Base-by-base conservation (phyloP, 108 stramenopile genomes). In the Tribonema minus region DNA sequence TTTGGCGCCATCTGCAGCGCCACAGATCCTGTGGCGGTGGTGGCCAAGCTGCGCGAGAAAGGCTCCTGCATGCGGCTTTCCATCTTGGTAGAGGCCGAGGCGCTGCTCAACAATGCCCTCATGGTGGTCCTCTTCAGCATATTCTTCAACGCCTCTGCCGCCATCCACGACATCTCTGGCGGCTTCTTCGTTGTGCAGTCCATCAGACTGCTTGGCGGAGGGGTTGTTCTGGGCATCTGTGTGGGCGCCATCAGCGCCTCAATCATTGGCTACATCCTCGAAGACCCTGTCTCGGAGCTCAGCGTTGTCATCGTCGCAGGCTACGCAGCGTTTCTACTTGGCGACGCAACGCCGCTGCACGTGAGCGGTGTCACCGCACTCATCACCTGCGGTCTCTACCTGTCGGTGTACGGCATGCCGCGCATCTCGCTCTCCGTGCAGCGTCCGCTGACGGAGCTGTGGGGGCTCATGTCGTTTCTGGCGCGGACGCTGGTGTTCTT, bases 1-100 rank as follows among this genome's bases (percentile, higher is more conserved):
- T 90, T 95, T 68, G 96, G 94, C 36, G 72, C 88, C 32, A 94
- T 97, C 54, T 76, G 94, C 32, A 77, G 91, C 23, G 94, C 94
- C 7, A 97, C 95, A 2, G 96, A 97, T 75, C 96, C 96, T 0
- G 92, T 94, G 0, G 93, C 94, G 3, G 94, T 97, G 20, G 90
- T 87, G 1, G 75, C 84, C 25, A 54, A 54, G 46, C 65, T 81
- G 2, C 71, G 88, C 23, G 84, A 86, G 29, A 69, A 86, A 3
- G 88, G 88, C 6, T 88, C 86, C 29, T 64, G 87, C 9, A 38
- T 62, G 41, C 77, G 69, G 26, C 71, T 90, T 62, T 64, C 82
- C 5, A 75, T 88, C 12, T 36, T 87, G 29, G 82, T 90, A 67
- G 85, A 84, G 41, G 89, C 88, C 35, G 89, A 90, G 64, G 71